These are phyloP conservation scores for Neurospora discreta DNA, from an alignment of 495 filamentous ascomycete species.

Conservation along the genomic window DNA sequence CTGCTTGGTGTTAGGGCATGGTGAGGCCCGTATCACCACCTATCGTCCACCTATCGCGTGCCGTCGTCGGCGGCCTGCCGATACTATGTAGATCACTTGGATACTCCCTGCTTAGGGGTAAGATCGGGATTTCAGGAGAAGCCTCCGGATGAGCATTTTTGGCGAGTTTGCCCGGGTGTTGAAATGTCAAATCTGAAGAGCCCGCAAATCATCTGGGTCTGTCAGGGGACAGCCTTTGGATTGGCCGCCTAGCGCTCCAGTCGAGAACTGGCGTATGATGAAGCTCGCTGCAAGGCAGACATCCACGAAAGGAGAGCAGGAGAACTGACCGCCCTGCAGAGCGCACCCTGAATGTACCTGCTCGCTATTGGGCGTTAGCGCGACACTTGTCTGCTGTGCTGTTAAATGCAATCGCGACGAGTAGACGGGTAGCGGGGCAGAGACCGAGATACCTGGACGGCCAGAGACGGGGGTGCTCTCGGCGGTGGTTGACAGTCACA, in stretches of 20 bases:
- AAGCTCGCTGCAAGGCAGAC: not conserved
- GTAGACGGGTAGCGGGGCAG: conserved; percentile 15
- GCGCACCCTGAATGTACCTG: conserved; percentile 7
- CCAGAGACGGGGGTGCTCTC: not conserved
- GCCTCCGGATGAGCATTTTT: not conserved
- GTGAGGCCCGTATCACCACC: not conserved
- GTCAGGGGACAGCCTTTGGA: conserved; percentile 6
- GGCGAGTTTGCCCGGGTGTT: not conserved
- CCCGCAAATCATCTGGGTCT: conserved; percentile 14
- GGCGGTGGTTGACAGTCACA: conserved; percentile 3
- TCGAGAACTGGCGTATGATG: not conserved
- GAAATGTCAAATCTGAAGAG: conserved; percentile 8
- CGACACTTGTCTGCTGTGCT: conserved; percentile 12
- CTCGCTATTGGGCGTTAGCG: conserved; percentile 15
- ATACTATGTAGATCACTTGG: not conserved
- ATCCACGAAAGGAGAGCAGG: not conserved
- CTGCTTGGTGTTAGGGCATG: not conserved
- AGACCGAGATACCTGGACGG: conserved; percentile 4
- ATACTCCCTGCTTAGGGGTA: not conserved
- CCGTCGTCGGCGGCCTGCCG: not conserved
- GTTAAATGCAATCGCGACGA: not conserved
- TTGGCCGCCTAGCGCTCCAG: conserved; percentile 22
- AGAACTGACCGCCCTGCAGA: not conserved
- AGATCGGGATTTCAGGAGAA: not conserved
- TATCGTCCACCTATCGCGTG: not conserved